Evolutionary conservation across 768 basidiomycete genomes (phyloP), one percentile per base, ranked within the genome.

Genomic region (Serendipita sp.): DNA sequence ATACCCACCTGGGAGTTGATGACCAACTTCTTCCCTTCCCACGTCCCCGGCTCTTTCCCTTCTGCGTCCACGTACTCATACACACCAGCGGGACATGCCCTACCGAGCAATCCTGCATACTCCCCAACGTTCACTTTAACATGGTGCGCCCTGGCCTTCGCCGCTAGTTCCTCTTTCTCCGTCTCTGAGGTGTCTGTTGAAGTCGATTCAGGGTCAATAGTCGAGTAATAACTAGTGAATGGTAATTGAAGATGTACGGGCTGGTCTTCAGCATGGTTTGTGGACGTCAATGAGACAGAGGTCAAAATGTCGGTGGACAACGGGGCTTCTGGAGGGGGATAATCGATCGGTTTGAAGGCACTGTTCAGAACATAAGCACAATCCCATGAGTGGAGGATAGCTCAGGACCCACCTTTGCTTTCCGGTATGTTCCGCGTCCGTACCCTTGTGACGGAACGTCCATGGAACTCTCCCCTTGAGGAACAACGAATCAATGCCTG

Each of bases 221-320:
- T 22, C 7, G 34, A 38, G 24, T 61, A 45, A 11, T 17, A 20
- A 22, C 33, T 42, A 17, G 61, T 42, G 22, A 44, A 42, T n/a
- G 61, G 83, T 71, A 96, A 81, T 33, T 86, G 79, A 53, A 98
- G 76, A 73, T 99, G 96, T 14, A 90, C 76, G 2, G 86, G 91
- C 71, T 97, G 92, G 71, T 97, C 92, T 71, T 99, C 95, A n/a
- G 88, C 85, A 69, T 98, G 95, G 70, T 95, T 95, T 16, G 95
- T 97, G 0, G 88, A 90, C 4, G 95, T 96, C 45, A 96, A 79
- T 2, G 88, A 79, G 41, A 99, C 80, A 34, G 87, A 88, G 0
- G 91, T 98, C 71, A 98, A 78, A 68, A 99, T 76, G 71, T 98
- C 95, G 30, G 95, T 97, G 3, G 90, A 91, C 14, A 98, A 76